phyloP scores from a whole-genome alignment of 257 asterid species.

The Nicotiana attenuata region DNA sequence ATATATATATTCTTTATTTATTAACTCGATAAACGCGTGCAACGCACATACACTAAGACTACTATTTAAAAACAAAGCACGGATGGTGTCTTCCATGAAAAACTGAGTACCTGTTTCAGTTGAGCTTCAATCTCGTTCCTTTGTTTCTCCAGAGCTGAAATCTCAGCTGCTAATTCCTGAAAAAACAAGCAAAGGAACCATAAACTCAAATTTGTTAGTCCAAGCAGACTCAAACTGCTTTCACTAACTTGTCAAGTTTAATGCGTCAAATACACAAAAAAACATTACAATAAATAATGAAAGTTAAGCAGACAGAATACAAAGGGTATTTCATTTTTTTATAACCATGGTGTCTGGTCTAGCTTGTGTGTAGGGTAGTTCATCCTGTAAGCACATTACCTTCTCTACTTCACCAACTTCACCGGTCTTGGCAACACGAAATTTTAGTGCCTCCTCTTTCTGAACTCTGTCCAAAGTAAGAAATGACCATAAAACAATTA shows the following conservation, averaged over 20 bases:
- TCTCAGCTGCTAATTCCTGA: conserved; percentile 80
- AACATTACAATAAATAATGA: background rate
- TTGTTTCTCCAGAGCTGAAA: conserved; percentile 79
- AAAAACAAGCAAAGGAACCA: conserved; percentile 18
- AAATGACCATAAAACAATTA: background rate
- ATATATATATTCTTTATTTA: no score
- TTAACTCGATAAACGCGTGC: no score
- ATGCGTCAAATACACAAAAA: background rate
- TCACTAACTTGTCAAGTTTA: background rate
- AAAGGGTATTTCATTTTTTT: background rate
- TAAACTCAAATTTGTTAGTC: background rate
- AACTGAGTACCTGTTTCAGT: conserved; percentile 61
- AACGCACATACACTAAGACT: no score
- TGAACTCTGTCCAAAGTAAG: conserved; percentile 54
- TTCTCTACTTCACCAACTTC: conserved; percentile 82
- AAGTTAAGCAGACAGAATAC: background rate
- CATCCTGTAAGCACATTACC: conserved; percentile 33
- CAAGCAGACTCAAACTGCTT: background rate
- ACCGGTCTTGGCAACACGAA: conserved; percentile 66
- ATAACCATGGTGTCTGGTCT: no score
- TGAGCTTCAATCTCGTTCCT: conserved; percentile 85
- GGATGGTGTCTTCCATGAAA: background rate
- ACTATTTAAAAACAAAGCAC: background rate
- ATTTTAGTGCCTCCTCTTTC: conserved; percentile 87
- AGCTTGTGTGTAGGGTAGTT: no score